These are phyloP conservation scores for Globisporangium sylvaticum DNA, from an alignment of 352 stramenopile genomes.

Conservation along the genomic window DNA sequence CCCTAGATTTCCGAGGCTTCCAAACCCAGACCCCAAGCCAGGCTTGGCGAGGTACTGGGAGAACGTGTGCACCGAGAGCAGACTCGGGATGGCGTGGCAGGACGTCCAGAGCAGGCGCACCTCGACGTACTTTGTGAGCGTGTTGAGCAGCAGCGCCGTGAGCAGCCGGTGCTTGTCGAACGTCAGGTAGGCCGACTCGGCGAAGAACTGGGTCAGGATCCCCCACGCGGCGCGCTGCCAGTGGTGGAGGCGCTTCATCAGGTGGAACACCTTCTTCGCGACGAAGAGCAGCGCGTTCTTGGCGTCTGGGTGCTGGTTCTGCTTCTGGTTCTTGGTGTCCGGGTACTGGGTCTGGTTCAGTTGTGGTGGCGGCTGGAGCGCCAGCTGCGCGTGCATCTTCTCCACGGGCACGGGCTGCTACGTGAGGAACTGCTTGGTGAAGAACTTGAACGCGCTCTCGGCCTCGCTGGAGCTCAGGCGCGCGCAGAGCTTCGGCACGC, in stretches of 20 bases:
- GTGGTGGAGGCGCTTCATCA: slow-evolving; percentile 64
- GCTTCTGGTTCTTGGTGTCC: no score
- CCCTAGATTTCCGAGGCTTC: neutral
- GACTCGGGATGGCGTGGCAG: slow-evolving; percentile 32
- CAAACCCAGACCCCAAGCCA: neutral
- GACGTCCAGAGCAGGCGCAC: slow-evolving; percentile 60
- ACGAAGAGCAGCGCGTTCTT: slow-evolving; percentile 22
- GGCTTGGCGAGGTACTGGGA: slow-evolving; percentile 10
- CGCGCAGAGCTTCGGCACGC: neutral
- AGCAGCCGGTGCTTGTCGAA: slow-evolving; percentile 57
- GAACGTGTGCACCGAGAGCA: slow-evolving; percentile 45
- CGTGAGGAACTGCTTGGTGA: slow-evolving; percentile 43
- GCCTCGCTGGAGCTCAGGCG: slow-evolving; percentile 7
- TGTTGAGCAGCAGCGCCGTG: slow-evolving; percentile 46
- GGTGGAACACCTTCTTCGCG: slow-evolving; percentile 32
- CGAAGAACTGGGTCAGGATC: slow-evolving; percentile 37
- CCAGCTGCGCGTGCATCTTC: slow-evolving; percentile 23
- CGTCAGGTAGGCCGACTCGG: slow-evolving; percentile 25
- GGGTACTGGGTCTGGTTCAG: no score
- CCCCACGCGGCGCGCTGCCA: slow-evolving; percentile 59
- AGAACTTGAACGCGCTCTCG: slow-evolving; percentile 23
- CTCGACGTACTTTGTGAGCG: slow-evolving; percentile 54
- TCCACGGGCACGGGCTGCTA: slow-evolving; percentile 15
- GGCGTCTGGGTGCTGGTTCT: slow-evolving; percentile 2
- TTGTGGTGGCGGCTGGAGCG: slow-evolving; percentile 15